phyloP scores from a whole-genome alignment of 306 rosid genomes.

The Amphicarpaea edgeworthii region DNA sequence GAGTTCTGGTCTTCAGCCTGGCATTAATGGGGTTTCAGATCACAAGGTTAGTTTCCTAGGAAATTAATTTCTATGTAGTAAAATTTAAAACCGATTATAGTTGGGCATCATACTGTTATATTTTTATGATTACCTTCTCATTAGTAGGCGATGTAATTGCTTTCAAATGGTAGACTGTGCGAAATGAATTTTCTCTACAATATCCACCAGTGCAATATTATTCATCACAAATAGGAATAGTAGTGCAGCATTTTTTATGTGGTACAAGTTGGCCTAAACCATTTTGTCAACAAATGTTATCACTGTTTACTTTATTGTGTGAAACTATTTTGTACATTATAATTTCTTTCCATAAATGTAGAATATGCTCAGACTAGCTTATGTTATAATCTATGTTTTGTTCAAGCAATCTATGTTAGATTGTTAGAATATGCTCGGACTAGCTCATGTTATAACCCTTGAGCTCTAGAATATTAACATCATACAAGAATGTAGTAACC shows the following conservation, averaged over 20 bases:
- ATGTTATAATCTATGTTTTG: not conserved
- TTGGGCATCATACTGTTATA: constrained; percentile 8
- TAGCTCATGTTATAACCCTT: not conserved
- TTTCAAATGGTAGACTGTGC: constrained; percentile 7
- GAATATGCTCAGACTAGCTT: not conserved
- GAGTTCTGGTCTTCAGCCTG: constrained; percentile 74
- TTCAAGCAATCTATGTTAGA: too few species aligned
- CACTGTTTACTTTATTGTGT: not conserved
- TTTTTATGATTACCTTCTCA: constrained; percentile 13
- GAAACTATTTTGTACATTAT: not conserved
- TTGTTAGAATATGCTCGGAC: too few species aligned
- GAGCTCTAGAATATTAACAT: not conserved
- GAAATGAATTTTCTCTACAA: constrained; percentile 17
- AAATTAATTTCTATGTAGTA: constrained; percentile 14
- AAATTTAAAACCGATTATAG: not conserved
- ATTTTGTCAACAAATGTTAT: constrained; percentile 6
- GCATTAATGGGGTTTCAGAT: constrained; percentile 62
- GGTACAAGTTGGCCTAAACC: not conserved
- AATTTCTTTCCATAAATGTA: not conserved
- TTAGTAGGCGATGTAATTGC: constrained; percentile 11
- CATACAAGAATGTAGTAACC: not conserved
- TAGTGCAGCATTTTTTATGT: constrained; percentile 8
- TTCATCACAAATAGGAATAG: constrained; percentile 12
- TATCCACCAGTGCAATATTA: not conserved
- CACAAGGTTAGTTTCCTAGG: constrained; percentile 71